Base-by-base conservation (phyloP, 1,284 basidiomycete species). In the Ustilago trichophora region DNA sequence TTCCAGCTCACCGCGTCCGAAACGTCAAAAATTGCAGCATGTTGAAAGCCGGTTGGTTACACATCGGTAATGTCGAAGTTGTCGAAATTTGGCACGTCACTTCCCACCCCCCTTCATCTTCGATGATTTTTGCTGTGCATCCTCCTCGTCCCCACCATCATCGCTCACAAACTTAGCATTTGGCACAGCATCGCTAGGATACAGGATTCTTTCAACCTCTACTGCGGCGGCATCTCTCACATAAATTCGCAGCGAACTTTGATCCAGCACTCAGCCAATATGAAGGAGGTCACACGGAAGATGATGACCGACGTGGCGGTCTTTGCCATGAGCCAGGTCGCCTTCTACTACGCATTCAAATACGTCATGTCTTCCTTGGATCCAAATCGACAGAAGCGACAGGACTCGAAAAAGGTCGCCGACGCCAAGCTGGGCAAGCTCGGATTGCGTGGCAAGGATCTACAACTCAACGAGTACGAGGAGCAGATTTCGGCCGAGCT, bases 401-500 rank as follows among this genome's bases (percentile, higher is more conserved):
- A 71, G 32, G 78, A 80, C 48, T 54, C 76, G 15, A 80, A 80
- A 46, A 80, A 80, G 66, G 52, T 73, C 6, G 71, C 77, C 7
- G 71, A 78, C 36, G 72, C 69, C 21, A 80, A 80, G 63, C 59
- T 80, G 38, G 66, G 64, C 41, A 73, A 73, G 62, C 75, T 80
- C 21, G 79, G 79, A 13, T 49, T 77, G n/a, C 59, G 66, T 22
- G 57, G 69, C 25, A 49, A 62, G 32, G 62, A 58, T 16, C 49
- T 79, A 6, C 48, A 77, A 42, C 55, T 81, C 35, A 81, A 75
- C 46, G 78, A 81, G 41, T 75, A 80, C 58, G 79, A 80, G 45
- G 79, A 87, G 78, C 88, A 82, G 21, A 85, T 85, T 40, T 84
- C 85, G 7, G 82, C 82, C 35, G 84, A 85, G 70, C 83, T 85